phyloP scores from a whole-genome alignment of 179 eudicot species.

The Spergularia azorica region DNA sequence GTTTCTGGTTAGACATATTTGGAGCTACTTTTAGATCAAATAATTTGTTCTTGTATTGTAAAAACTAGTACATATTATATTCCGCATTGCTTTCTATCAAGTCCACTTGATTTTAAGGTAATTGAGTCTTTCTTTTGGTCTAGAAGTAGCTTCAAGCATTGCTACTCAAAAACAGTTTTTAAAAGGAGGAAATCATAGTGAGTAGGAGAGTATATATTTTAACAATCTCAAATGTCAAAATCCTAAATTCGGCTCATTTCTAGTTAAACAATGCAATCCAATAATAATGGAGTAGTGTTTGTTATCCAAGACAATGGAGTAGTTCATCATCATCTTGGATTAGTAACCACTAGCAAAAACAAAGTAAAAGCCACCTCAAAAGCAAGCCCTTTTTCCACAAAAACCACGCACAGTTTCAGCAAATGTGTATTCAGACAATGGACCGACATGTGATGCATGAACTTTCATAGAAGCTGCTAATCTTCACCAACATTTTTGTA shows the following conservation, averaged over 20 bases:
- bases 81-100: too few species aligned
- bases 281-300: neutral
- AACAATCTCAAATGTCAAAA: neutral
- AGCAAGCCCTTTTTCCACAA: constrained; percentile 2
- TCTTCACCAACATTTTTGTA: neutral
- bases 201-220: too few species aligned
- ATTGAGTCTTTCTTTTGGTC: too few species aligned
- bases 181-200: too few species aligned
- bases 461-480: constrained; percentile 31
- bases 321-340: neutral
- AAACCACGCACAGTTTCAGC: neutral
- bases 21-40: too few species aligned
- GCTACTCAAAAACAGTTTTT: too few species aligned
- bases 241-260: neutral
- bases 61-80: too few species aligned
- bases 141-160: too few species aligned
- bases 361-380: constrained; percentile 29
- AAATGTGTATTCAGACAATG: constrained; percentile 17
- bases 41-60: too few species aligned
- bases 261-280: neutral
- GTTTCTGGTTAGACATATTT: too few species aligned
- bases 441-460: constrained; percentile 14
- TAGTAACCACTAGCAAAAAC: constrained; percentile 8
- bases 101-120: too few species aligned
- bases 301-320: neutral